phyloP scores from a whole-genome alignment of 2,329 filamentous ascomycete genomes.

The Stylonectria norvegica region DNA sequence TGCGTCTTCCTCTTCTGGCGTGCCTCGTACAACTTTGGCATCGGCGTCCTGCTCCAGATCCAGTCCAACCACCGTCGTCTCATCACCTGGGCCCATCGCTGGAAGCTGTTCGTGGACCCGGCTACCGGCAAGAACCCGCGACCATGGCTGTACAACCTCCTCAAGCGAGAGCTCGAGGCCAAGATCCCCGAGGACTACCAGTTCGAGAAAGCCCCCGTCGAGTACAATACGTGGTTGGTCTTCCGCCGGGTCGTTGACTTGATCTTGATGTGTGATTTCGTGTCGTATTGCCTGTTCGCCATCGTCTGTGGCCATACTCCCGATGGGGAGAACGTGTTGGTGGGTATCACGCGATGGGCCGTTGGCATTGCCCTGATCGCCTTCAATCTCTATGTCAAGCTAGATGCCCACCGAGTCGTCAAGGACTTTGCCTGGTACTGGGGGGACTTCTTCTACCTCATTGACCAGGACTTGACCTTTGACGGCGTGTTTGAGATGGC shows the following conservation, averaged over 20 bases:
- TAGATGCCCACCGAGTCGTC: conserved; percentile 95
- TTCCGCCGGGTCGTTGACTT: conserved; percentile 94
- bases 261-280: conserved; percentile 98
- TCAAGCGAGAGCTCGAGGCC: conserved; percentile 87
- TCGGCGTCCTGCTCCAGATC: conserved; percentile 81
- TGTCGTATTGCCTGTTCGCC: conserved; percentile 94
- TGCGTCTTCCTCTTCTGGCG: conserved; percentile 89
- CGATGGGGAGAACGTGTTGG: conserved; percentile 62
- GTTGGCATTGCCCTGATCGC: conserved; percentile 74
- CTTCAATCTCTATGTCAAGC: conserved; percentile 98
- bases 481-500: conserved; percentile 99
- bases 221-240: conserved; percentile 99
- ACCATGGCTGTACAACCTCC: conserved; percentile 74
- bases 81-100: conserved; percentile 82
- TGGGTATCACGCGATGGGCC: conserved; percentile 73
- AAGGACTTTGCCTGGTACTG: conserved; percentile 99
- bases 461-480: conserved; percentile 96
- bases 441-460: conserved; percentile 98
- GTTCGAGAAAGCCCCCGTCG: conserved; percentile 87
- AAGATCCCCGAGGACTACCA: conserved; percentile 93
- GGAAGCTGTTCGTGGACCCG: conserved; percentile 81
- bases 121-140: conserved; percentile 76
- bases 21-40: conserved; percentile 87
- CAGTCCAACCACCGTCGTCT: conserved; percentile 88
- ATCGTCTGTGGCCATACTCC: conserved; percentile 80